Conservation (phyloP, 495 filamentous ascomycete genomes). For the Halenospora varia region DNA sequence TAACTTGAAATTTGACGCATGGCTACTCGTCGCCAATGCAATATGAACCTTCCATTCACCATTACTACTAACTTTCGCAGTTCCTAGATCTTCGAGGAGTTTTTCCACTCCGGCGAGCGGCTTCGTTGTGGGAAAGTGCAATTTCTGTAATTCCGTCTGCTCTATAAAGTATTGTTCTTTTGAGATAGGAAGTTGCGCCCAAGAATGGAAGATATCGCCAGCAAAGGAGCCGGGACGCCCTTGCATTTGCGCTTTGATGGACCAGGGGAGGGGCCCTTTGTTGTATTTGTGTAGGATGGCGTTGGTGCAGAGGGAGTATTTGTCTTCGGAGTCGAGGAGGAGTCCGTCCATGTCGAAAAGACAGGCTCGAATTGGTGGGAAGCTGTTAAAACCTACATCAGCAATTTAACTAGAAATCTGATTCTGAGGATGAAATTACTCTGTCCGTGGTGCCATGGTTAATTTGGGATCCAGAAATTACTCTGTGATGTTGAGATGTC, state of each 20-base stretch:
- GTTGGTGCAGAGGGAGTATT: conserved; percentile 83
- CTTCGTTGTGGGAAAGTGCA: conserved; percentile 67
- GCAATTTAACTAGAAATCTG: neutral
- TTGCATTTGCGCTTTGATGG: conserved; percentile 90
- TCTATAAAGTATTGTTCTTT: conserved; percentile 58
- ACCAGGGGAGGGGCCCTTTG: conserved; percentile 76
- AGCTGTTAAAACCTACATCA: conserved; percentile 6
- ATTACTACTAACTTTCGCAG: conserved; percentile 11
- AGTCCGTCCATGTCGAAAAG: conserved; percentile 99
- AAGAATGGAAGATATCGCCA: conserved; percentile 45
- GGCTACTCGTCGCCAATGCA: conserved; percentile 81
- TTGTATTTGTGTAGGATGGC: conserved; percentile 69
- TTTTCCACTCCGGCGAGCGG: conserved; percentile 75
- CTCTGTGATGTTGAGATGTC: too few species aligned
- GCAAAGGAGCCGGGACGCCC: conserved; percentile 78
- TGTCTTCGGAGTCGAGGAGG: conserved; percentile 89
- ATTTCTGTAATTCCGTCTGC: conserved; percentile 53
- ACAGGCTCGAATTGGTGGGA: conserved; percentile 79
- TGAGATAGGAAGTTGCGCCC: conserved; percentile 82
- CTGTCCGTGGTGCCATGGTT: neutral
- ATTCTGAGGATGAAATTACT: conserved; percentile 3
- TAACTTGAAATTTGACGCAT: conserved; percentile 64
- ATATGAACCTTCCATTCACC: conserved; percentile 59
- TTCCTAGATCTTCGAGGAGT: conserved; percentile 53
- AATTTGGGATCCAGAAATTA: too few species aligned